Conservation (phyloP, 371 early-diverging fungal species). For the Dichotomocladium elegans region DNA sequence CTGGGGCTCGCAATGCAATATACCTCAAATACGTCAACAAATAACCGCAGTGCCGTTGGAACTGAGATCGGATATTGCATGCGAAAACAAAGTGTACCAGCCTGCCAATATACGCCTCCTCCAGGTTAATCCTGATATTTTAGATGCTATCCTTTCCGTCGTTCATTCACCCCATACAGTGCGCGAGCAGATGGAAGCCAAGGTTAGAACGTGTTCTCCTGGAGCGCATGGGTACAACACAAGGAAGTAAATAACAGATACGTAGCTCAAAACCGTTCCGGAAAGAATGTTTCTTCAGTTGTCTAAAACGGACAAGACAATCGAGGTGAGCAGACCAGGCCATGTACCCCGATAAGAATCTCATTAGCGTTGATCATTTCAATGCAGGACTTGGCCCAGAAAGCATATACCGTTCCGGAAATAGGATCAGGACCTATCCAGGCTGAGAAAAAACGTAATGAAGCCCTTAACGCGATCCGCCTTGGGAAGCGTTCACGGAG, state of each 20-base stretch:
- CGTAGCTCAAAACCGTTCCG: too few species aligned
- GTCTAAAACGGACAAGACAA: conserved; percentile 9
- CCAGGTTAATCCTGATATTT: conserved; percentile 6
- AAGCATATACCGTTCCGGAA: conserved; percentile 30
- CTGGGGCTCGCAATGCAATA: conserved; percentile 16
- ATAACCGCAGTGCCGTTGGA: too few species aligned
- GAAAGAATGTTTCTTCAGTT: too few species aligned
- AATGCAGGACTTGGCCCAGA: conserved; percentile 23
- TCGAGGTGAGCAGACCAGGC: not conserved
- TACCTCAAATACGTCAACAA: conserved; percentile 4
- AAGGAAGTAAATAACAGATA: too few species aligned
- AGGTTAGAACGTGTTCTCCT: too few species aligned
- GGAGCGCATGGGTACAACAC: too few species aligned
- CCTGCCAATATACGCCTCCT: conserved; percentile 24
- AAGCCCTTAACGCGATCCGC: conserved; percentile 30
- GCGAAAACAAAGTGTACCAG: conserved; percentile 7
- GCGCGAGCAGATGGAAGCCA: conserved; percentile 18
- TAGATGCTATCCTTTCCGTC: conserved; percentile 11
- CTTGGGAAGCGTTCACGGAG: conserved; percentile 33
- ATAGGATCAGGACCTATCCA: conserved; percentile 29
- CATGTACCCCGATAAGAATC: not conserved
- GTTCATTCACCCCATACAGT: conserved; percentile 17
- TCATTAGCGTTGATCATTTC: too few species aligned
- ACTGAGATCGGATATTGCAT: too few species aligned
- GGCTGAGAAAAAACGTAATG: conserved; percentile 46